Evolutionary conservation across 2,329 filamentous ascomycete genomes (phyloP).

Genomic region (Cladophialophora bantiana): DNA sequence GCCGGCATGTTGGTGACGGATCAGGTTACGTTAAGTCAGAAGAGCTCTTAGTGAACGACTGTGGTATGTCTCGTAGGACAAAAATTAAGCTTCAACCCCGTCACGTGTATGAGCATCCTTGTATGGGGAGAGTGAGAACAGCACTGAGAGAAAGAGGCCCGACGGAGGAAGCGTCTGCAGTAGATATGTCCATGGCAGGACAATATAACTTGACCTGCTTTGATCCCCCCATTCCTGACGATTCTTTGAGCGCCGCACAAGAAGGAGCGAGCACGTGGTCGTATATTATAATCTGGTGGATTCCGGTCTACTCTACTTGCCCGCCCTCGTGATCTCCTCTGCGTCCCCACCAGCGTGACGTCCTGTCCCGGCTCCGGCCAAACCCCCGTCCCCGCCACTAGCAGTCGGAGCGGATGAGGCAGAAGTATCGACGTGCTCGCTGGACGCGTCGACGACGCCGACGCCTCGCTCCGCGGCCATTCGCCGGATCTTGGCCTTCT

Average conservation of each 20-base stretch:
- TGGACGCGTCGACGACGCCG: too few species aligned
- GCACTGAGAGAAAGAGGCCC: background rate
- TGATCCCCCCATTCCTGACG: background rate
- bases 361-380: background rate
- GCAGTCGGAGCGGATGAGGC: background rate
- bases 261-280: too few species aligned
- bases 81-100: background rate
- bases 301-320: background rate
- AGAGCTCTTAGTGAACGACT: background rate
- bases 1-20: conserved; percentile 72
- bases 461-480: conserved; percentile 9
- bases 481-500: conserved; percentile 8
- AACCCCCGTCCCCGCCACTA: background rate
- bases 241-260: background rate
- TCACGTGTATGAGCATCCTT: background rate
- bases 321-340: background rate
- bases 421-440: too few species aligned
- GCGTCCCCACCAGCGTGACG: background rate
- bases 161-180: background rate
- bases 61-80: background rate
- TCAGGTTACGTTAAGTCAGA: conserved; percentile 26
- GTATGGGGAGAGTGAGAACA: background rate
- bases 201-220: background rate
- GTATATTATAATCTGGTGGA: too few species aligned
- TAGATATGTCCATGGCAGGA: background rate